Base-by-base conservation (phyloP, 1,139 yeast species). In the Hansenula lynferdii region DNA sequence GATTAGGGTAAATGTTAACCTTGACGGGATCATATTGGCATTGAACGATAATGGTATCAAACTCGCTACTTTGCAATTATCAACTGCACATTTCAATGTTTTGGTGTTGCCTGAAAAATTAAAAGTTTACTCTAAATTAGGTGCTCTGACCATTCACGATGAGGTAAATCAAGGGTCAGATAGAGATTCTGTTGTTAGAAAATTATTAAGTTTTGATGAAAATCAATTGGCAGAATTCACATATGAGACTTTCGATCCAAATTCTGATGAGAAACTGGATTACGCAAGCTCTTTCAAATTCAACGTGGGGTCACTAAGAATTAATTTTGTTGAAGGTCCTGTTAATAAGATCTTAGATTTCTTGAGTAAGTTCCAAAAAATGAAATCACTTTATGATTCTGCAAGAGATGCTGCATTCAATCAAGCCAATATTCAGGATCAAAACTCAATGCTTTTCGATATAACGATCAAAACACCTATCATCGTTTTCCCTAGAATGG, bases 361-460 rank as follows among this genome's bases (percentile, higher is more conserved):
- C 53, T 64, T 87, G 51, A 77, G 77, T 48, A 85, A 85, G 51
- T 85, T 94, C 55, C 83, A 80, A 43, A 75, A 75, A 50, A 87
- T 92, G 96, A 92, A 92, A 59, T 78, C 79, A 2, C 70, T 90
- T 14, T 92, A 84, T 58, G 98, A 92, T 53, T 68, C 76, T 15
- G 95, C 97, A 0, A 73, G 98, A 44, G 87, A 84, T 51, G 86
- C 90, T 11, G 97, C 97, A 0, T 67, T 79, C 55, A 69, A 76
- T 41, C 80, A 75, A 45, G 62, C 62, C 2, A 57, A 60, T n/a
- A 49, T 63, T n/a, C 64, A 62, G 19, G 82, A 79, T 54, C 89
- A 90, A 3, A 72, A 65, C 11, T 30, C 33, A 47, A 79, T 87
- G 60, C 80, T 80, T 47, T 75, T 92, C 54, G 85, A 89, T 52